Base-by-base conservation (phyloP, 2,329 filamentous ascomycete genomes). In the Neurospora sp. region DNA sequence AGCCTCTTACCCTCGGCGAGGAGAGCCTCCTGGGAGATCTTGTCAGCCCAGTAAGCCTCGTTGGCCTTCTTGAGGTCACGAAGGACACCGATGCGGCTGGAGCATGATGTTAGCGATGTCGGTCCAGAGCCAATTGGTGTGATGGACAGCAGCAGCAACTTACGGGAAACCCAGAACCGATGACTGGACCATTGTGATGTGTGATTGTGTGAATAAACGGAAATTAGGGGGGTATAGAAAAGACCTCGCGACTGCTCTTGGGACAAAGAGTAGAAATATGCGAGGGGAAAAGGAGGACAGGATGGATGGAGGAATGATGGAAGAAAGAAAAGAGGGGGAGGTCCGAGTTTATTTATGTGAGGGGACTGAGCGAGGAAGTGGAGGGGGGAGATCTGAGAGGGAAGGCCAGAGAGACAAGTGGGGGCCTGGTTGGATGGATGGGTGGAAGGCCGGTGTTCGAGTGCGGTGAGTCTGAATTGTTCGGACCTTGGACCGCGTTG, bases 31-130 rank as follows among this genome's bases (percentile, higher is more conserved):
- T 94, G 93, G 74, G 93, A 94, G 82, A 97, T 87, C 88, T 98
- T 99, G 83, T 91, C 95, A 79, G 85, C 91, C 96, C 96, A 99
- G 84, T 89, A 99, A 82, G 95, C 93, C 85, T 99, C 96, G 76
- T 94, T 99, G 80, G 96, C 96, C 90, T 99, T 99, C 91, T 99
- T 99, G 82, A 99, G 90, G 88, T 99, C 96, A 90, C 96, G 93
- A 85, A 96, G 92, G 79, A 89, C 92, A 85, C 96, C 96, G 93
- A 98, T 97, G 81, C 96, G 95, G 83, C 75, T 76, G 67, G 62
- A 42, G 1, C 36, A 28, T 38, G 5, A 62, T 62, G 94, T 75
- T 39, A 74, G 94, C 89, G 39, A 66, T 68, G n/a, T 62, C 36
- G 58, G 58, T 19, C 58, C 11, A 69, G 66, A 23, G 67, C 40